Evolutionary conservation across 2,329 filamentous ascomycete species (phyloP), one percentile per base, ranked within the genome.

Genomic region (Penicillium sp.): DNA sequence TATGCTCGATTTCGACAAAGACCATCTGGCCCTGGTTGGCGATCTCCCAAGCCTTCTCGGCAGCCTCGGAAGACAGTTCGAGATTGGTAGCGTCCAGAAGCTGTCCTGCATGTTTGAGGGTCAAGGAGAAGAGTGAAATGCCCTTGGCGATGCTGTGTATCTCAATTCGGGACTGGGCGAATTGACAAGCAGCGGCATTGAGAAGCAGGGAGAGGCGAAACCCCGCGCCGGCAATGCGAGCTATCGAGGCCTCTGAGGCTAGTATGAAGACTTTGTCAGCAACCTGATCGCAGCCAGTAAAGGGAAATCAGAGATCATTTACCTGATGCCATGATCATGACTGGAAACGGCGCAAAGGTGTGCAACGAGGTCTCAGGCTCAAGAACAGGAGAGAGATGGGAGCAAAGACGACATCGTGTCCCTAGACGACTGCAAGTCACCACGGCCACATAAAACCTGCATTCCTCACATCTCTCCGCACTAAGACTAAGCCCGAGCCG

Each of bases 81-180:
- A 62, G 49, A 30, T 60, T 59, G 4, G 49, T 39, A 1, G 50
- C 41, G 32, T 67, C 59, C 13, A 71, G 49, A 6, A 50, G 58
- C 20, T 58, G 57, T 14, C 59, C 60, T 7, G 62, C 54, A 39
- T 68, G 62, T 46, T 70, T 70, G 27, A 71, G 57, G 15, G 59
- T 60, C 32, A 63, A 50, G 4, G 66, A 60, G 36, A 68, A 70
- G 6, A 69, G 56, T 11, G 68, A 66, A 11, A 71, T 57, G 9
- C 60, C 59, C 40, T 67, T 69, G 9, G 67, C 65, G 34, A 71
- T 69, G 43, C 57, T 63, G 39, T 69, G 64, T 30, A 69, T 65
- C 41, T 70, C 67, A 33, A 65, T 53, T 11, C 63, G 60, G 4
- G 62, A 62, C 42, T 60, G 61, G 5, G 63, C 62, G 19, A 70